Evolutionary conservation across 148 eudicot genomes (phyloP).

Genomic region (Agrostemma githago): DNA sequence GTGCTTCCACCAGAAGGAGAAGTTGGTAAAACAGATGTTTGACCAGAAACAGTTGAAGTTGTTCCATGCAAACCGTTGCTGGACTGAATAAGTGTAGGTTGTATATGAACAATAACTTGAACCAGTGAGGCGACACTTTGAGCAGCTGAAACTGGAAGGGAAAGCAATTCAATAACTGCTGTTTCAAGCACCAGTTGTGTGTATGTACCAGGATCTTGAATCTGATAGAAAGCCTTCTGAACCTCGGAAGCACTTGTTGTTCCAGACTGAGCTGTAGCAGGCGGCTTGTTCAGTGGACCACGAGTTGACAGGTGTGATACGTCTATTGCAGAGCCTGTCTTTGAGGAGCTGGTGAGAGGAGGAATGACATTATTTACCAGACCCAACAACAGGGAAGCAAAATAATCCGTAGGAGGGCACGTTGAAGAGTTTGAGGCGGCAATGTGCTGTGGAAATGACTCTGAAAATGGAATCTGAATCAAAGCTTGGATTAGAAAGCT

Average conservation of each 20-base stretch:
- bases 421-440: constrained; percentile 56
- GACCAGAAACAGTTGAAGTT: constrained; percentile 48
- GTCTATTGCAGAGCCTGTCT: constrained; percentile 50
- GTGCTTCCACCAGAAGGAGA: constrained; percentile 99
- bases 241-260: constrained; percentile 50
- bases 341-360: constrained; percentile 59
- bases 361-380: constrained; percentile 88
- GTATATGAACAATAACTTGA: constrained; percentile 82
- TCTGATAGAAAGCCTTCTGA: constrained; percentile 86
- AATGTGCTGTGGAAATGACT: constrained; percentile 81
- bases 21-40: constrained; percentile 75
- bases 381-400: constrained; percentile 71
- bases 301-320: constrained; percentile 37
- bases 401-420: constrained; percentile 87
- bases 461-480: constrained; percentile 88
- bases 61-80: constrained; percentile 69
- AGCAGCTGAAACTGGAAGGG: constrained; percentile 82
- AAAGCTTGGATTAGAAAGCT: constrained; percentile 8
- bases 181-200: constrained; percentile 94
- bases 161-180: constrained; percentile 87
- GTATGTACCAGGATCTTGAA: constrained; percentile 94
- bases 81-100: constrained; percentile 85
- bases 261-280: constrained; percentile 50
- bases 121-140: constrained; percentile 79
- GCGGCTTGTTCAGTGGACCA: constrained; percentile 46